Evolutionary conservation across 495 filamentous ascomycete species (phyloP), one percentile per base, ranked within the genome.

Genomic region (Daldinia caldariorum): DNA sequence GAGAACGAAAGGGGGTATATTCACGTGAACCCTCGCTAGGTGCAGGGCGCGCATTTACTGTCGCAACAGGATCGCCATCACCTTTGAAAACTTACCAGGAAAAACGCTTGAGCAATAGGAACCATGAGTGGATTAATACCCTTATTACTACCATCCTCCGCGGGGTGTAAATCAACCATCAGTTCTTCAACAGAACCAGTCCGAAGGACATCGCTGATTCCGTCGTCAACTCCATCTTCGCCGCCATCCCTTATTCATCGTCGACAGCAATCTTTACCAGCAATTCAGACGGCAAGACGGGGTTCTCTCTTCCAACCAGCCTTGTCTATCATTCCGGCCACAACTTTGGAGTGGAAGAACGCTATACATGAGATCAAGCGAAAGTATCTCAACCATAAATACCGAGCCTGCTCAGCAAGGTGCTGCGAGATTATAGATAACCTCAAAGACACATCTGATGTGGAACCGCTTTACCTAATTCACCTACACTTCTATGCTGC

Each of bases 401-500:
- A 83, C 54, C 80, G 82, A 5, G 78, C 80, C 2, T 85, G 83
- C 63, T 80, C 81, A 37, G 76, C 80, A 31, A 72, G 77, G 56
- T 85, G 83, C 65, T 72, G 74, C 39, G 82, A 85, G 63, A 76
- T 85, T 39, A 76, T 85, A 41, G 79, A 82, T 41, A 77, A 70
- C 66, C 69, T 84, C 62, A 82, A 78, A 64, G 79, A 82, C 53
- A 55, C 66, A 51, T 70, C 77, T 7, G 67, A 79, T 10, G 70
- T 82, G 38, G 82, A 85, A 56, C 83, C 85, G 13, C 58, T 83
- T 13, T 82, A 84, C 71, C 76, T 81, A 6, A 84, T 87, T 50
- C 85, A 87, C 62, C 73, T 87, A 5, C 82, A 82, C 59, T 87
- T 87, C 70, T 86, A 84, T 56, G 83, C 83, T 7, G 85, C 85